Conservation (phyloP, 1,139 yeast species). For the Wickerhamomyces sp. region DNA sequence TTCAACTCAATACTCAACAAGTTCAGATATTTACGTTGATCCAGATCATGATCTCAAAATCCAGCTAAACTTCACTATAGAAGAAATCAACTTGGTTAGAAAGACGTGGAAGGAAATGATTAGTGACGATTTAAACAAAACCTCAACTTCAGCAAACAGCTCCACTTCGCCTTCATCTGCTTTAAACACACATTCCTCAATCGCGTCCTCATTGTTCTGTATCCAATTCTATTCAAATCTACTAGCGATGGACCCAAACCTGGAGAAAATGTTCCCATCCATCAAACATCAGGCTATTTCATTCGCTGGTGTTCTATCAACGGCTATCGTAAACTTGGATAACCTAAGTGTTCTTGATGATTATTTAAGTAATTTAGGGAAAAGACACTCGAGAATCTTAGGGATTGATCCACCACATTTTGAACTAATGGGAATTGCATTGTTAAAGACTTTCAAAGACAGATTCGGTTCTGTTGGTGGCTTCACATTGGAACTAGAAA, state of each 20-base stretch:
- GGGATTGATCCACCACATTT: constrained; percentile 72
- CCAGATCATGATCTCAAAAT: constrained; percentile 11
- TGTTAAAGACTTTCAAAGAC: constrained; percentile 69
- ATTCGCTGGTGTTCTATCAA: constrained; percentile 75
- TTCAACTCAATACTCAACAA: constrained; percentile 4
- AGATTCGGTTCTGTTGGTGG: constrained; percentile 42
- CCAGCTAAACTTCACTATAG: constrained; percentile 26
- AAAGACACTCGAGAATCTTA: constrained; percentile 69
- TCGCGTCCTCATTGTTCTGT: constrained; percentile 50
- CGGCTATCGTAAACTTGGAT: constrained; percentile 47
- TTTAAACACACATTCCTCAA: constrained; percentile 15
- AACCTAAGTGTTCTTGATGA: constrained; percentile 46
- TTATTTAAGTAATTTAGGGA: constrained; percentile 60
- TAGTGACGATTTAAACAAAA: constrained; percentile 23
- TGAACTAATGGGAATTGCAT: constrained; percentile 75
- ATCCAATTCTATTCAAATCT: constrained; percentile 60
- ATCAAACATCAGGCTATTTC: constrained; percentile 70
- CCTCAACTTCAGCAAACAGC: neutral
- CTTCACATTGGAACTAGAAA: constrained; percentile 44
- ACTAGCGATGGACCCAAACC: constrained; percentile 45
- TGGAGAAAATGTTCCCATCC: constrained; percentile 58
- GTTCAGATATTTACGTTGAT: constrained; percentile 9
- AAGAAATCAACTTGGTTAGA: constrained; percentile 35
- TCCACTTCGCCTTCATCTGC: constrained; percentile 1
- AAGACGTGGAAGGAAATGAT: constrained; percentile 36